Percentiles rank a stretch among this genome's conserved stretches.
These are phyloP conservation scores for Ophiostoma ips DNA, from an alignment of 2,329 filamentous ascomycete species.

Conservation along the genomic window DNA sequence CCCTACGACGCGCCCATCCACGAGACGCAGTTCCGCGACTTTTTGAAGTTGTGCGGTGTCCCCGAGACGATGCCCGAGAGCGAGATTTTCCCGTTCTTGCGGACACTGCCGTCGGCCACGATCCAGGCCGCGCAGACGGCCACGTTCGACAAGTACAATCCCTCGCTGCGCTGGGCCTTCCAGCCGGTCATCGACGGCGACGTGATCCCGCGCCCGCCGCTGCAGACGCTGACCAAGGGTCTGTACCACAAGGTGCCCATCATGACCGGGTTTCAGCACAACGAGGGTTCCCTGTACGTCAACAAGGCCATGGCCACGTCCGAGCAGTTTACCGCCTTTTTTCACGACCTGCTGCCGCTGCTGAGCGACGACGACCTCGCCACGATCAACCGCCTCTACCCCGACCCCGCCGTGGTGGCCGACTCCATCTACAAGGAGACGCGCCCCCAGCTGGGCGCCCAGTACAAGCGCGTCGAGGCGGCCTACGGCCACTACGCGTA, in stretches of 20 bases:
- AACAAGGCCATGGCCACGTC: constrained; percentile 22
- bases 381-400: constrained; percentile 25
- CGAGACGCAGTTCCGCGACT: constrained; percentile 33
- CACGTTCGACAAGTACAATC: constrained; percentile 23
- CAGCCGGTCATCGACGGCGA: constrained; percentile 36
- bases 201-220: constrained; percentile 17
- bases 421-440: constrained; percentile 27
- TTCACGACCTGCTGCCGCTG: constrained; percentile 25
- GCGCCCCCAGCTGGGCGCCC: constrained; percentile 19
- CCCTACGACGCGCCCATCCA: constrained; percentile 32
- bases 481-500: constrained; percentile 43
- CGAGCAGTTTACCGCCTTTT: constrained; percentile 25
- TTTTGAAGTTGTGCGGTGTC: constrained; percentile 32
- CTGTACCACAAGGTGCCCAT: constrained; percentile 23
- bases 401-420: constrained; percentile 21
- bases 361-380: constrained; percentile 22
- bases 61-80: constrained; percentile 28
- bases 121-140: constrained; percentile 22
- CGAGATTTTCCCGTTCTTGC: constrained; percentile 32
- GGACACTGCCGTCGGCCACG: constrained; percentile 19
- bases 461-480: constrained; percentile 40
- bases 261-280: constrained; percentile 29
- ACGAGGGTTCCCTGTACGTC: constrained; percentile 30
- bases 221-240: constrained; percentile 16
- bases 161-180: constrained; percentile 31